A percentile compares a stretch with the other conserved stretches of the same genome.
phyloP scores from a whole-genome alignment of 2,329 filamentous ascomycete species.

The Aureobasidium namibiae region DNA sequence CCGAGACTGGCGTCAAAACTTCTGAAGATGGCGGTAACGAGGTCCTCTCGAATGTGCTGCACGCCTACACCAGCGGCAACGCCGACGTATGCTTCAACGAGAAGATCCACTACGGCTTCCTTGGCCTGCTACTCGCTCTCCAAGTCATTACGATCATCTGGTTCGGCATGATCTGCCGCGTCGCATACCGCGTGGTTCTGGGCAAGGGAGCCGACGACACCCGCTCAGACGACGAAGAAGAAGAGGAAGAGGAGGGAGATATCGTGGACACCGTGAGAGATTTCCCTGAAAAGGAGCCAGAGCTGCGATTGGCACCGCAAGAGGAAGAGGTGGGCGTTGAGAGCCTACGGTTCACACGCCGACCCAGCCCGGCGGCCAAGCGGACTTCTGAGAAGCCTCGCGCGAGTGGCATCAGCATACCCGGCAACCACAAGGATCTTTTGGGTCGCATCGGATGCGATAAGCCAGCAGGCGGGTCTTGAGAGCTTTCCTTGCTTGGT shows the following conservation, averaged over 20 bases:
- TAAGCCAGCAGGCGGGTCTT: conserved; percentile 42
- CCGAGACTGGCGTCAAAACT: conserved; percentile 47
- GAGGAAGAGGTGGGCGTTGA: conserved; percentile 73
- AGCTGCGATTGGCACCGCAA: conserved; percentile 17
- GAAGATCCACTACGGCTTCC: conserved; percentile 66
- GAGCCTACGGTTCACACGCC: conserved; percentile 52
- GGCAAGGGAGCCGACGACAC: conserved; percentile 75
- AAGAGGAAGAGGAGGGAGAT: conserved; percentile 44
- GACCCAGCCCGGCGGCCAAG: conserved; percentile 24
- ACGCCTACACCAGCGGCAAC: conserved; percentile 66
- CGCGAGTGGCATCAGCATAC: conserved; percentile 50
- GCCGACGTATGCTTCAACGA: conserved; percentile 67
- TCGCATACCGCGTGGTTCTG: conserved; percentile 70
- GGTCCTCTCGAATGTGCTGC: conserved; percentile 53
- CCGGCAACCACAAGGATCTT: conserved; percentile 69
- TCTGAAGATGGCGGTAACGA: conserved; percentile 40
- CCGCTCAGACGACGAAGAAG: conserved; percentile 78
- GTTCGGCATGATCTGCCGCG: conserved; percentile 81
- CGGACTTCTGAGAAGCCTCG: conserved; percentile 41
- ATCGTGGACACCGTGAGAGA: conserved; percentile 19
- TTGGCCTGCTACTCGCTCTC: conserved; percentile 66
- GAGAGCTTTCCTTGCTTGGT: not conserved
- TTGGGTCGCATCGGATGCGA: conserved; percentile 76
- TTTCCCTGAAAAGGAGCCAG: conserved; percentile 19
- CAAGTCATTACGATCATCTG: conserved; percentile 76